Evolutionary conservation across 1,139 yeast species (phyloP).

Genomic region (Protomyces arabidopsidicola): DNA sequence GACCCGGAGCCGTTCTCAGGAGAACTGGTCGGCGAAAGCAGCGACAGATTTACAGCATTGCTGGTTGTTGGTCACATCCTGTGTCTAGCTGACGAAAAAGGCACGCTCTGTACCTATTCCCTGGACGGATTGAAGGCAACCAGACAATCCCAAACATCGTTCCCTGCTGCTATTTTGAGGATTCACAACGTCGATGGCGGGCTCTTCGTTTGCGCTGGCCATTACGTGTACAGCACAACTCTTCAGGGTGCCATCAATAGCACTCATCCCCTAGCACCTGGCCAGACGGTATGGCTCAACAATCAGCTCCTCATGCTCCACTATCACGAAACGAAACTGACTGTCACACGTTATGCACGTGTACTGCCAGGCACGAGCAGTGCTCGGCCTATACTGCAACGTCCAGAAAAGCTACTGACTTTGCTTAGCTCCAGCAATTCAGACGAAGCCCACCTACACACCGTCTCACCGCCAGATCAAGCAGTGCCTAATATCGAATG

Average conservation of each 20-base stretch:
- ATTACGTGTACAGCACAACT: neutral
- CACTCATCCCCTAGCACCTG: neutral
- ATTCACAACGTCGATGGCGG: neutral
- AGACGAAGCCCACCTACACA: neutral
- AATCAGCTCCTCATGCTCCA: neutral
- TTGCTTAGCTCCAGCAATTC: neutral
- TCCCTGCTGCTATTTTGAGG: neutral
- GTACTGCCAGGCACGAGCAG: neutral
- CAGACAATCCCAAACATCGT: neutral
- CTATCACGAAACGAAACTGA: neutral
- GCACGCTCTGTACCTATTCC: neutral
- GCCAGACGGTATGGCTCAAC: neutral
- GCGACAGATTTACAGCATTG: neutral
- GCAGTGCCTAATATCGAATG: constrained; percentile 35
- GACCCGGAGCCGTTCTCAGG: neutral
- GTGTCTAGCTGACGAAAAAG: neutral
- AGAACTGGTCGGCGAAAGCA: neutral
- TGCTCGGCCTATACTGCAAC: neutral
- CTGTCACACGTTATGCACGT: neutral
- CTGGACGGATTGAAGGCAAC: neutral
- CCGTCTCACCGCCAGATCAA: constrained; percentile 34
- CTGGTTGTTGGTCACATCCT: neutral
- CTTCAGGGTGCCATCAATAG: neutral
- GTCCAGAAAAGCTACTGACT: neutral
- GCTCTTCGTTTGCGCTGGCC: neutral